Evolutionary conservation across 441 rosid species (phyloP).

Genomic region (Geranium incanum): DNA sequence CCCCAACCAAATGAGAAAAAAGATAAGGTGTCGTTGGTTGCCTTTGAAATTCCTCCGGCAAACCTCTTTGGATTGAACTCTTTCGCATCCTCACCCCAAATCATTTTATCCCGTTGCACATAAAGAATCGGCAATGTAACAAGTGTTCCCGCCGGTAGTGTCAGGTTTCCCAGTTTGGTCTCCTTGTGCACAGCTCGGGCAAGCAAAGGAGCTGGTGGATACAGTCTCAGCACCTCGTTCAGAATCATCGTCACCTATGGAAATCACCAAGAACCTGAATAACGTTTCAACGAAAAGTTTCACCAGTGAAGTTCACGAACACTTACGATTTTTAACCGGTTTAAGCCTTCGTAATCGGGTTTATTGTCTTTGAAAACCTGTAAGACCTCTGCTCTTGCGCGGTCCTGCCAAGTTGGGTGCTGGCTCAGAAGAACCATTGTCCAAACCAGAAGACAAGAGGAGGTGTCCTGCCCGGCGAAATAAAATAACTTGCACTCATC

Average conservation of each 20-base stretch:
- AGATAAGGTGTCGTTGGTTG: slow-evolving; percentile 25
- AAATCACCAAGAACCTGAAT: neutral
- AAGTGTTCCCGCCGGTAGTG: slow-evolving; percentile 25
- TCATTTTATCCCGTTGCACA: slow-evolving; percentile 29
- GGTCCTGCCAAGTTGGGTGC: slow-evolving; percentile 24
- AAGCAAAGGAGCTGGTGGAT: slow-evolving; percentile 23
- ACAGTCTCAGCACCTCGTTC: slow-evolving; percentile 33
- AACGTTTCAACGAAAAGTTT: neutral
- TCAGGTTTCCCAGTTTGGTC: slow-evolving; percentile 28
- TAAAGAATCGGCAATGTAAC: slow-evolving; percentile 22
- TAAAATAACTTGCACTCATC: slow-evolving; percentile 34
- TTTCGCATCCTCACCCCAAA: slow-evolving; percentile 31
- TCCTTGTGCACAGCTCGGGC: slow-evolving; percentile 19
- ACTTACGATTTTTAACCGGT: slow-evolving; percentile 13
- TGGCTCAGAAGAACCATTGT: no score
- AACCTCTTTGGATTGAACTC: slow-evolving; percentile 40
- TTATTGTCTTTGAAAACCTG: slow-evolving; percentile 1
- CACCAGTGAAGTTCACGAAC: no score
- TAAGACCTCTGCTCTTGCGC: slow-evolving; percentile 28
- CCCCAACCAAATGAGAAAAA: slow-evolving; percentile 41
- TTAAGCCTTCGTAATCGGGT: slow-evolving; percentile 13
- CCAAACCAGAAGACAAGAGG: no score
- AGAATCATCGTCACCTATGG: slow-evolving; percentile 30
- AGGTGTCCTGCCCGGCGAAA: neutral
- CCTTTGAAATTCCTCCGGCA: slow-evolving; percentile 35